These are phyloP conservation scores for Carex myosuroides DNA, from an alignment of 176 grass and related monocot species.

Conservation along the genomic window DNA sequence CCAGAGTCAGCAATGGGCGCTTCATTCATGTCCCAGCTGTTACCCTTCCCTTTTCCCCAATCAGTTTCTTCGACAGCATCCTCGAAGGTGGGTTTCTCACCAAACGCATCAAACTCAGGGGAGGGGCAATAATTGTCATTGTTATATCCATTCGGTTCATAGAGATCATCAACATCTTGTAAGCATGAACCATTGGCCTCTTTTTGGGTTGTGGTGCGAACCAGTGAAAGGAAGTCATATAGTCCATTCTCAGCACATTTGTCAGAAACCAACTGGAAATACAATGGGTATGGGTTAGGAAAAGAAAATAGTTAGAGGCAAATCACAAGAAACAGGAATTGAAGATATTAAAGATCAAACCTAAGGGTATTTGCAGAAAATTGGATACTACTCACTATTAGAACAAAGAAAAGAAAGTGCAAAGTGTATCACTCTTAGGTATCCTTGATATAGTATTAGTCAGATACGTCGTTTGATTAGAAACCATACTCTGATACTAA, in stretches of 20 bases:
- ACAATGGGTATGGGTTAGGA: background rate
- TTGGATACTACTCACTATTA: background rate
- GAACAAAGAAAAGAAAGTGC: background rate
- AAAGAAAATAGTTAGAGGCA: background rate
- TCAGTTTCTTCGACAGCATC: conserved; percentile 44
- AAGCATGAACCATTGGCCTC: conserved; percentile 43
- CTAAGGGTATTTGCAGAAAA: background rate
- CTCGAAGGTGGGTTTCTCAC: conserved; percentile 67
- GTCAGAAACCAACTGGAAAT: conserved; percentile 50
- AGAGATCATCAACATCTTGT: conserved; percentile 74
- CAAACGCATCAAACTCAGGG: conserved; percentile 45
- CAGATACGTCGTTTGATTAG: background rate
- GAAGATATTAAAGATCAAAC: background rate
- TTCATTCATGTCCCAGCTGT: conserved; percentile 39
- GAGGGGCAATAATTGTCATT: conserved; percentile 54
- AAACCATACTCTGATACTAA: background rate
- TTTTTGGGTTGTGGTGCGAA: conserved; percentile 50
- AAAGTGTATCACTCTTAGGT: conserved; percentile 11
- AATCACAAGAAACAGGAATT: background rate
- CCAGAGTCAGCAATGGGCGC: conserved; percentile 37
- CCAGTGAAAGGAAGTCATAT: conserved; percentile 79
- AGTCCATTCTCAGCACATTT: conserved; percentile 64
- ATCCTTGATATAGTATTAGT: conserved; percentile 10
- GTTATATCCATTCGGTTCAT: conserved; percentile 33
- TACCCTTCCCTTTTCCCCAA: conserved; percentile 15